phyloP scores from a whole-genome alignment of 805 yeast genomes.

The Candida pseudoglaebosa region DNA sequence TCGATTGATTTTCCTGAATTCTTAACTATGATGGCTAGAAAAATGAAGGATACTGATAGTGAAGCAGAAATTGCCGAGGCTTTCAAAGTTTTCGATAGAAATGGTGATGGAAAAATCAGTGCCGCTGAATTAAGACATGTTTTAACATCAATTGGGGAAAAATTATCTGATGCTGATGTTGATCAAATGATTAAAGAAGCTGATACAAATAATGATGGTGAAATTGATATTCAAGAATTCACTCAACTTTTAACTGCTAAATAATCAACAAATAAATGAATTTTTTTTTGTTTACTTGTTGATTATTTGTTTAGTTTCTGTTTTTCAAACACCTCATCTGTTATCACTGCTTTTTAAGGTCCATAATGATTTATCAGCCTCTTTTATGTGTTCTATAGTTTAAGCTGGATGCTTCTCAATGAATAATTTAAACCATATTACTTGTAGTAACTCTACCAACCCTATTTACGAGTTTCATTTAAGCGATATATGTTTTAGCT shows the following conservation, averaged over 20 bases:
- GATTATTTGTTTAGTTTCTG: no score
- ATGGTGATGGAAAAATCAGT: conserved; percentile 95
- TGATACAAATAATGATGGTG: conserved; percentile 92
- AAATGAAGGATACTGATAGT: conserved; percentile 93
- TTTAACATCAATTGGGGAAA: conserved; percentile 95
- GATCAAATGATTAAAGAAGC: conserved; percentile 97
- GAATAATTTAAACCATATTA: no score
- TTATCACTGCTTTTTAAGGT: no score
- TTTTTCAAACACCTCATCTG: no score
- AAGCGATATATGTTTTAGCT: no score
- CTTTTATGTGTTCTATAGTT: no score
- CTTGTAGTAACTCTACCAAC: no score
- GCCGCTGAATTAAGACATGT: conserved; percentile 97
- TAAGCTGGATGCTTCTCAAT: no score
- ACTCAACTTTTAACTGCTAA: conserved; percentile 82
- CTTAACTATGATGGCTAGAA: conserved; percentile 47
- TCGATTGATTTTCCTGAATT: conserved; percentile 47
- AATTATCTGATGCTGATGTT: conserved; percentile 93
- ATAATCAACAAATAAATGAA: conserved; percentile 24
- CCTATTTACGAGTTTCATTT: no score
- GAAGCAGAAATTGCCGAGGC: conserved; percentile 98
- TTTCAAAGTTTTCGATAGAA: conserved; percentile 93
- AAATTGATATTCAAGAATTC: conserved; percentile 94
- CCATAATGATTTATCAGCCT: no score
- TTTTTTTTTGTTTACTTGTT: background rate